Evolutionary conservation across 2,329 filamentous ascomycete species (phyloP), one percentile per base, ranked within the genome.

Genomic region (Cordyceps fumosorosea): DNA sequence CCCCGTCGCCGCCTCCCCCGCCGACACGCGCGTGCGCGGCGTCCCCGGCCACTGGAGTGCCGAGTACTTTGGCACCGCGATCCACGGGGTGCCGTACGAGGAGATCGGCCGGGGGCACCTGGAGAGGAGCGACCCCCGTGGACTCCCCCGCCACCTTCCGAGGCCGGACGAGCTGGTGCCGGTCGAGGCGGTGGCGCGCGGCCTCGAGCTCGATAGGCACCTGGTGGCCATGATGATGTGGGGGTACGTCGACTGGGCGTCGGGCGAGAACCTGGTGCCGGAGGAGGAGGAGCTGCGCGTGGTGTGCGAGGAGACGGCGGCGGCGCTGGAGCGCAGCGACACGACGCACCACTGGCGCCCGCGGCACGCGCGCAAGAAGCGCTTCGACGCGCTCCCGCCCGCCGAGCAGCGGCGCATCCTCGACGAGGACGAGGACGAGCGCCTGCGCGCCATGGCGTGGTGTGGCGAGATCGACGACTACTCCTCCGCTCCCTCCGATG

Each of bases 91-190:
- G 1, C 80, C 80, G 0, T 65, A 77, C 5, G 56, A 75, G 0
- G 73, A 85, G 57, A 72, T 89, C 29, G 88, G 87, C 0, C 72
- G 68, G 2, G 74, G 77, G 7, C 78, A 83, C 65, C 71, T 77
- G 20, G 85, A 88, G 67, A 81, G 84, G 83, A 84, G 83, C 32
- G 81, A 74, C n/a, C n/a, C n/a, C n/a, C n/a, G n/a, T n/a, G n/a
- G n/a, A n/a, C n/a, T n/a, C 53, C 67, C 62, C 20, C 66, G 66
- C 10, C 79, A 81, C 63, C 77, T 90, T 64, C 64, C 80, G 47
- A 75, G 82, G 0, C 81, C 83, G 0, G 87, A 89, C 65, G 79
- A 86, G 71, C 73, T 87, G 37, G 72, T 90, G 24, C 73, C 84
- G 48, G 68, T 76, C 14, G 88, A 91, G 68, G 75, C 80, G 0